These are phyloP conservation scores for Tieghemostelium lacteum DNA, from an alignment of 78 protist species.

Conservation along the genomic window DNA sequence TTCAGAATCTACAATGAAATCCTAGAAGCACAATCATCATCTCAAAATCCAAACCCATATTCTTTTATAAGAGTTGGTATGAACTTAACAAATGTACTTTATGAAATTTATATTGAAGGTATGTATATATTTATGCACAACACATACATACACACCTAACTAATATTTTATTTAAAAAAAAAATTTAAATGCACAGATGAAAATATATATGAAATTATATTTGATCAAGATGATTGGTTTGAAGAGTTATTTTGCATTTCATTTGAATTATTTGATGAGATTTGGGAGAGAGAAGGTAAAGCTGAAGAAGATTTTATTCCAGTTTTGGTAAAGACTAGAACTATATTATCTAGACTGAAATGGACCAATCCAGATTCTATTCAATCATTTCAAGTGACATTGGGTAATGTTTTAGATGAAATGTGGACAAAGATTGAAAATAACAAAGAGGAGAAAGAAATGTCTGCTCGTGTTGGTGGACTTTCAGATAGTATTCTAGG, in stretches of 20 bases:
- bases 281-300: conserved; percentile 61
- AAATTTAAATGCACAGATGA: conserved; percentile 24
- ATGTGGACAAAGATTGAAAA: conserved; percentile 46
- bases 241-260: conserved; percentile 75
- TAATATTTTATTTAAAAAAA: not conserved
- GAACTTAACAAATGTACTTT: conserved; percentile 43
- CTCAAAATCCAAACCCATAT: not conserved
- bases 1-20: conserved; percentile 58
- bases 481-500: conserved; percentile 69
- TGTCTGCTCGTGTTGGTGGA: conserved; percentile 17
- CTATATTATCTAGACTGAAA: conserved; percentile 38
- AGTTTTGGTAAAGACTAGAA: conserved; percentile 58
- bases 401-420: conserved; percentile 74
- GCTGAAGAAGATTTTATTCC: conserved; percentile 47
- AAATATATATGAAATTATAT: conserved; percentile 65
- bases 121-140: not conserved
- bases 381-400: conserved; percentile 30
- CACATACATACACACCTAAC: not conserved
- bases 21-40: conserved; percentile 22
- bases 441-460: conserved; percentile 23
- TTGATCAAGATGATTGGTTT: conserved; percentile 79
- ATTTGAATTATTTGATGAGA: conserved; percentile 72
- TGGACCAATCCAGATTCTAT: conserved; percentile 76
- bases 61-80: conserved; percentile 56
- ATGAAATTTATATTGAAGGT: conserved; percentile 66